Percentiles rank a stretch among this genome's conserved stretches.
Conservation (phyloP, 495 filamentous ascomycete genomes). For the Echria macrotheca region DNA sequence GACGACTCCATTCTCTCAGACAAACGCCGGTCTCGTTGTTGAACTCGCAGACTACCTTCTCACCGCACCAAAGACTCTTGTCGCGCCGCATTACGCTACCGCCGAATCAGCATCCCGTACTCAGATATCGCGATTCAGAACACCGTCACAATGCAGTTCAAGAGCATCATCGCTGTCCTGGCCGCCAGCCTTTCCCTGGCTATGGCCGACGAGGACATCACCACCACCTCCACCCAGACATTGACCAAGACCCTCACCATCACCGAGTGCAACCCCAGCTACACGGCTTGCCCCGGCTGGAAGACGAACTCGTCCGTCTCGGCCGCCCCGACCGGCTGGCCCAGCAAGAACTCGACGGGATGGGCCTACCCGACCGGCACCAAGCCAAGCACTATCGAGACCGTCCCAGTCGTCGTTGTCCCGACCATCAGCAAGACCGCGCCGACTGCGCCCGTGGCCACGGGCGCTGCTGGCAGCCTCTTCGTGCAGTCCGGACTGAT, state of each 20-base stretch:
- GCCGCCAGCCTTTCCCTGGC: conserved; percentile 28
- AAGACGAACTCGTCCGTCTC: conserved; percentile 34
- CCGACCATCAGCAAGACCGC: conserved; percentile 17
- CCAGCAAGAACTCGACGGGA: conserved; percentile 21
- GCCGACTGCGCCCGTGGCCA: conserved; percentile 19
- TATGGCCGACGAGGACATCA: conserved; percentile 19
- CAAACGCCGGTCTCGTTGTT: conserved; percentile 11
- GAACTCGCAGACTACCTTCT: conserved; percentile 2
- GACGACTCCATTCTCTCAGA: neutral
- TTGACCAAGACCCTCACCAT: conserved; percentile 43
- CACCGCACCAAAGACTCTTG: neutral
- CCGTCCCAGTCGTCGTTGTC: conserved; percentile 2
- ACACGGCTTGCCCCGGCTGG: conserved; percentile 39
- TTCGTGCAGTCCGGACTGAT: conserved; percentile 38
- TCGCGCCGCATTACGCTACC: neutral
- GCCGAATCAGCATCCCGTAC: neutral
- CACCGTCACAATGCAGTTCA: conserved; percentile 34
- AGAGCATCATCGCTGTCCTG: conserved; percentile 29
- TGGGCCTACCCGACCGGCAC: conserved; percentile 23
- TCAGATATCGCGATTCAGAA: neutral
- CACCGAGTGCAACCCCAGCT: conserved; percentile 41
- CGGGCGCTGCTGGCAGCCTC: conserved; percentile 29
- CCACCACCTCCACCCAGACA: conserved; percentile 36
- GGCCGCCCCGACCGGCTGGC: conserved; percentile 34
- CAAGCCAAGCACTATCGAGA: conserved; percentile 16